A percentile compares a stretch with the other conserved stretches of the same genome.
phyloP scores from a whole-genome alignment of 139 green algal genomes.

The Yamagishiella unicocca region DNA sequence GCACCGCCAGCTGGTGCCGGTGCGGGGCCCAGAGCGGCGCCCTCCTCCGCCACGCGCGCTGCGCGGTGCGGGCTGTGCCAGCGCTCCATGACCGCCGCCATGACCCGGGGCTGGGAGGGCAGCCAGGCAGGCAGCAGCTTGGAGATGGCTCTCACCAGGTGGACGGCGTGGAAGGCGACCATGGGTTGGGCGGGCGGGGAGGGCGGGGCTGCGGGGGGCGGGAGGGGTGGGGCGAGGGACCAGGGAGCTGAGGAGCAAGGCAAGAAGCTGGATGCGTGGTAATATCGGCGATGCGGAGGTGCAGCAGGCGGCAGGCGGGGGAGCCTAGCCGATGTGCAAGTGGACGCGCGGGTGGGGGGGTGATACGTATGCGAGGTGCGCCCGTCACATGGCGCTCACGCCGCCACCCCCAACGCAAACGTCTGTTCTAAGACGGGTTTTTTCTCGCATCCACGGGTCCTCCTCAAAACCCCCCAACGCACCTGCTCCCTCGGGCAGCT shows the following conservation, averaged over 20 bases:
- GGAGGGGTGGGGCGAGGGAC: background rate
- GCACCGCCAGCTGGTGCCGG: too few relatives aligned
- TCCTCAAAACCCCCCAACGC: background rate
- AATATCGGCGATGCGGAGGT: too few relatives aligned
- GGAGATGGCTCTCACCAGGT: constrained; percentile 82
- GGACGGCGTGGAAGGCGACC: constrained; percentile 78
- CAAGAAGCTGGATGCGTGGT: too few relatives aligned
- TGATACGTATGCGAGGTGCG: too few relatives aligned
- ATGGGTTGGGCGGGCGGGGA: background rate
- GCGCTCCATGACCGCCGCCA: constrained; percentile 61
- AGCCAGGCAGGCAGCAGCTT: constrained; percentile 88
- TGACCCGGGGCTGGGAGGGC: constrained; percentile 58
- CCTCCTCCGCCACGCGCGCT: constrained; percentile 49
- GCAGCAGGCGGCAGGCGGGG: too few relatives aligned
- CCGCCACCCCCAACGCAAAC: too few relatives aligned
- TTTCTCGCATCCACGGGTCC: too few relatives aligned
- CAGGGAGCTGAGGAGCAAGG: background rate
- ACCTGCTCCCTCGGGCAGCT: constrained; percentile 32
- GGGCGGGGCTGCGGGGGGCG: constrained; percentile 8
- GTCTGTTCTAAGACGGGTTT: too few relatives aligned
- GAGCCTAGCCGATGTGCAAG: too few relatives aligned
- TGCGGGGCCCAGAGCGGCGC: constrained; percentile 46
- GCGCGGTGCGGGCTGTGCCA: constrained; percentile 68
- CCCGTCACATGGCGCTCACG: too few relatives aligned
- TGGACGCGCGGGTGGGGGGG: too few relatives aligned